Evolutionary conservation across 768 basidiomycete genomes (phyloP).

Genomic region (Suillus placidus): DNA sequence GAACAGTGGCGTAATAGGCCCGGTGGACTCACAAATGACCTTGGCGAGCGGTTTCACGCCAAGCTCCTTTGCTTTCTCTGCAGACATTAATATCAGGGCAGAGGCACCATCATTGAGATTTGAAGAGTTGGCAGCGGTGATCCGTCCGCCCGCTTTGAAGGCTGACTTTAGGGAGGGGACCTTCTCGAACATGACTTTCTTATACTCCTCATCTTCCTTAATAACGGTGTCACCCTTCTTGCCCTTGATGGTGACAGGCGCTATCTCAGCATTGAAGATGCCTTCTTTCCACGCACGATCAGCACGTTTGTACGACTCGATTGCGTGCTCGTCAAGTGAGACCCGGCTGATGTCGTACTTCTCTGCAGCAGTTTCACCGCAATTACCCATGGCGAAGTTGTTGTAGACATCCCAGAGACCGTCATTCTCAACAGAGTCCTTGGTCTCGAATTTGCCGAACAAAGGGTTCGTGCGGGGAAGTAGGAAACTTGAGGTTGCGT

Average conservation of each 20-base stretch:
- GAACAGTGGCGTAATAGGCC: neutral
- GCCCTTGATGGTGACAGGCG: slow-evolving; percentile 86
- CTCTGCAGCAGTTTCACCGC: slow-evolving; percentile 83
- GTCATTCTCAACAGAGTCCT: slow-evolving; percentile 87
- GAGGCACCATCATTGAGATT: slow-evolving; percentile 95
- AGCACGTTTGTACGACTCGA: slow-evolving; percentile 94
- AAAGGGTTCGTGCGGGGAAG: slow-evolving; percentile 77
- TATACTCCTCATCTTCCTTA: slow-evolving; percentile 97
- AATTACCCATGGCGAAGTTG: slow-evolving; percentile 98
- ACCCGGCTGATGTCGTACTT: slow-evolving; percentile 86
- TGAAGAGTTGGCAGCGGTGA: slow-evolving; percentile 97
- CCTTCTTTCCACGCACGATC: slow-evolving; percentile 89
- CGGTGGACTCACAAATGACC: slow-evolving; percentile 74
- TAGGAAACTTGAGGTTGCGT: slow-evolving; percentile 61
- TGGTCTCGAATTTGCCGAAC: slow-evolving; percentile 88
- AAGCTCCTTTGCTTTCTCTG: slow-evolving; percentile 87
- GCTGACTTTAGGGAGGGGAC: slow-evolving; percentile 85
- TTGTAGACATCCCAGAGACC: slow-evolving; percentile 98
- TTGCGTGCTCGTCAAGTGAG: slow-evolving; percentile 86
- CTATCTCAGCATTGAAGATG: slow-evolving; percentile 84
- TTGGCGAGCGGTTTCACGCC: slow-evolving; percentile 93
- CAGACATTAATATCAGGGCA: slow-evolving; percentile 92
- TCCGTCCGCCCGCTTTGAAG: slow-evolving; percentile 86
- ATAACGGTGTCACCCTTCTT: slow-evolving; percentile 93
- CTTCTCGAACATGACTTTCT: slow-evolving; percentile 94